Percentiles rank a stretch among this genome's conserved stretches.
phyloP scores from a whole-genome alignment of 2,329 filamentous ascomycete genomes.

The Paraphoma sp. region DNA sequence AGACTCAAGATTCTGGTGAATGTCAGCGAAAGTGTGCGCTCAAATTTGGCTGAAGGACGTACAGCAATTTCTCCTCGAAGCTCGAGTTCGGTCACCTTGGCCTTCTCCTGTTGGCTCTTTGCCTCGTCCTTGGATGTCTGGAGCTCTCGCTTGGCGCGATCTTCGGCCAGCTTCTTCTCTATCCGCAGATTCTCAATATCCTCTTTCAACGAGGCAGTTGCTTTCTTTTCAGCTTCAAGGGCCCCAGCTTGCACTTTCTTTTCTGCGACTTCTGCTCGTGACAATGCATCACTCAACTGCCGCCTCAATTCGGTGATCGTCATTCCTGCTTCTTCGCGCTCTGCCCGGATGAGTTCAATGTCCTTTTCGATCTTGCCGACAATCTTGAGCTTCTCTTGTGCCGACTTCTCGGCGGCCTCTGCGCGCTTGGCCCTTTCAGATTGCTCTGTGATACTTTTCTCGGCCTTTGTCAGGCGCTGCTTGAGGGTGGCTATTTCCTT shows the following conservation, averaged over 20 bases:
- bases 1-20: conserved; percentile 72
- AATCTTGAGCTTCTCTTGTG: conserved; percentile 61
- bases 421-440: conserved; percentile 66
- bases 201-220: conserved; percentile 63
- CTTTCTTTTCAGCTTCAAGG: conserved; percentile 69
- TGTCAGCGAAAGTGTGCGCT: conserved; percentile 24
- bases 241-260: conserved; percentile 71
- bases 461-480: conserved; percentile 68
- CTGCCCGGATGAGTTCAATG: conserved; percentile 66
- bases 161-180: conserved; percentile 77
- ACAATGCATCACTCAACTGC: conserved; percentile 72
- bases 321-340: conserved; percentile 68
- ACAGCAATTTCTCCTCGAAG: conserved; percentile 76
- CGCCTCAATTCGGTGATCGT: conserved; percentile 72
- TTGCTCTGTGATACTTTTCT: conserved; percentile 68
- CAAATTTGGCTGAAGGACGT: conserved; percentile 11
- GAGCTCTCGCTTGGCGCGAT: conserved; percentile 73
- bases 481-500: conserved; percentile 61
- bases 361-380: conserved; percentile 62
- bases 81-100: conserved; percentile 74
- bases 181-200: conserved; percentile 71
- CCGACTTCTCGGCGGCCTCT: conserved; percentile 64
- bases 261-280: conserved; percentile 71
- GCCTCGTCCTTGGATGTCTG: conserved; percentile 75
- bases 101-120: conserved; percentile 73